Conservation (phyloP, 148 eudicot species). For the Pouteria glomerata region DNA sequence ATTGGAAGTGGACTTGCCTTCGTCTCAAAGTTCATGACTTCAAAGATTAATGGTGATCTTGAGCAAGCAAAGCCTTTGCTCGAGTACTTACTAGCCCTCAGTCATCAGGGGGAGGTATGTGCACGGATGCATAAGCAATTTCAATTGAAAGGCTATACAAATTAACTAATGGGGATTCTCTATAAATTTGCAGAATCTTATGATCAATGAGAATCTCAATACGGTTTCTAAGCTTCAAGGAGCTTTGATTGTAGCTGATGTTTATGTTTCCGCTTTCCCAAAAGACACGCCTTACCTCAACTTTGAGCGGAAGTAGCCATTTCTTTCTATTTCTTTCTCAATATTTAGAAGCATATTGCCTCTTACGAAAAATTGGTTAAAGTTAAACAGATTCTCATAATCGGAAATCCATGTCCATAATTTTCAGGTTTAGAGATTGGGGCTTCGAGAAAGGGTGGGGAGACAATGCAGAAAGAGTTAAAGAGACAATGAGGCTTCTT, state of each 20-base stretch:
- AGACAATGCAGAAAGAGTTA: constrained; percentile 40
- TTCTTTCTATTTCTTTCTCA: not conserved
- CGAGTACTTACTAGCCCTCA: constrained; percentile 39
- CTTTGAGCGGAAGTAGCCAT: constrained; percentile 41
- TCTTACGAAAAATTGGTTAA: not conserved
- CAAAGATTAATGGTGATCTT: constrained; percentile 23
- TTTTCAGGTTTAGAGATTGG: constrained; percentile 49
- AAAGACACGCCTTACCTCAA: constrained; percentile 38
- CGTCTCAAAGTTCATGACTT: constrained; percentile 34
- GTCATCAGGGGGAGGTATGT: constrained; percentile 45
- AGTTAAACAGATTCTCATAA: not conserved
- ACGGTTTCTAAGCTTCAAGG: constrained; percentile 39
- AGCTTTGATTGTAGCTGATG: constrained; percentile 41
- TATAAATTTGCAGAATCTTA: constrained; percentile 58
- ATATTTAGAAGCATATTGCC: not conserved
- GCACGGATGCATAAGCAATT: not conserved
- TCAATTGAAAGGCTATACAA: not conserved
- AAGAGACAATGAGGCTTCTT: constrained; percentile 45
- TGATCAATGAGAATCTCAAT: constrained; percentile 56
- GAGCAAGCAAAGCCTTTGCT: constrained; percentile 42
- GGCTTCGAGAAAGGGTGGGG: constrained; percentile 82
- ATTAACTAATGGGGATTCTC: no score
- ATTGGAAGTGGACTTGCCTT: constrained; percentile 50
- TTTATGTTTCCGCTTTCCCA: constrained; percentile 40
- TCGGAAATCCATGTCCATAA: no score